phyloP scores from a whole-genome alignment of 2,329 filamentous ascomycete species.

The Pseudopyrenochaeta lycopersici region DNA sequence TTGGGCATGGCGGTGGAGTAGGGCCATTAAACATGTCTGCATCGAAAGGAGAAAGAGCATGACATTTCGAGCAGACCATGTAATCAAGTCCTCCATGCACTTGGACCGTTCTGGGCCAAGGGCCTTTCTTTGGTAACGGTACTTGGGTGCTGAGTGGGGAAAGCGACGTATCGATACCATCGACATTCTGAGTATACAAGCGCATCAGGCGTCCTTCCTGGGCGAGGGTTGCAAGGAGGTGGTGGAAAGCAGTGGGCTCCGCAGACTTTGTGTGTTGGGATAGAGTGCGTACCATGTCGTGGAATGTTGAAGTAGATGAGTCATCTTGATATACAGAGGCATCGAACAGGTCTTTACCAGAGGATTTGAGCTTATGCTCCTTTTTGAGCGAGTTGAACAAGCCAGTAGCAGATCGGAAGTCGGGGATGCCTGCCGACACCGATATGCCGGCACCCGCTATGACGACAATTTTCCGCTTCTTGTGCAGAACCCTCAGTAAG shows the following conservation, averaged over 20 bases:
- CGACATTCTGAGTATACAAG: constrained; percentile 96
- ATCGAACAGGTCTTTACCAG: constrained; percentile 95
- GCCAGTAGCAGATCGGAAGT: constrained; percentile 91
- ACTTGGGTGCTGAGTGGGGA: constrained; percentile 80
- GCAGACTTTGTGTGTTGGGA: constrained; percentile 80
- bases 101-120: constrained; percentile 93
- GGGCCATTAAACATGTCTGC: constrained; percentile 83
- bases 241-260: constrained; percentile 87
- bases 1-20: constrained; percentile 79
- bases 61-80: constrained; percentile 97
- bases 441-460: constrained; percentile 97
- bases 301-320: constrained; percentile 86
- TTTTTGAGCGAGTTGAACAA: constrained; percentile 86
- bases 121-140: constrained; percentile 82
- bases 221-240: constrained; percentile 88
- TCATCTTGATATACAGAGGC: constrained; percentile 97
- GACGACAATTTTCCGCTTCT: constrained; percentile 95
- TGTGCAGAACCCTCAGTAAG: constrained; percentile 77
- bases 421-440: constrained; percentile 94
- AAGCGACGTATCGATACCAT: constrained; percentile 89
- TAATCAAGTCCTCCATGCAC: constrained; percentile 92
- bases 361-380: constrained; percentile 90
- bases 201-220: constrained; percentile 86
- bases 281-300: constrained; percentile 93
- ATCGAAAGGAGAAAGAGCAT: constrained; percentile 78